Conservation (phyloP, 306 rosid genomes). For the Pyrus communis region DNA sequence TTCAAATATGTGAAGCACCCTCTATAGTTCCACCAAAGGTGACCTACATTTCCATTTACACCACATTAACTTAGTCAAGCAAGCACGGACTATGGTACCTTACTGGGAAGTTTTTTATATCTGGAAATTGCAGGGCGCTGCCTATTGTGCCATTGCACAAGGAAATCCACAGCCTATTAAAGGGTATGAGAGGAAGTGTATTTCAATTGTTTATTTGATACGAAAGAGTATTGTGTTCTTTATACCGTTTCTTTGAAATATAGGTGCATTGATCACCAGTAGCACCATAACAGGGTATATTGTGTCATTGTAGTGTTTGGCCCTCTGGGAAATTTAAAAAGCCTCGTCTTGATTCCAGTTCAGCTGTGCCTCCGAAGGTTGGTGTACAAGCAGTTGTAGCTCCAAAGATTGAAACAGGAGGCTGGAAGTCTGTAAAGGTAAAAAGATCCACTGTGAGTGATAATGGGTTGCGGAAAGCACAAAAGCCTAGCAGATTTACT, state of each 20-base stretch:
- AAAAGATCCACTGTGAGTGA: slow-evolving; percentile 30
- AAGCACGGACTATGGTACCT: slow-evolving; percentile 7
- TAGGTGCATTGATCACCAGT: not conserved
- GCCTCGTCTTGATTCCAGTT: slow-evolving; percentile 40
- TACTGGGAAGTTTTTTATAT: slow-evolving; percentile 2
- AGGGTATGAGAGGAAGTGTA: slow-evolving; percentile 34
- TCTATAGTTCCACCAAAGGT: slow-evolving; percentile 50
- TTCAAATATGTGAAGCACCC: slow-evolving; percentile 28
- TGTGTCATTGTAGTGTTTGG: too few species aligned
- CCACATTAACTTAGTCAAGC: slow-evolving; percentile 1
- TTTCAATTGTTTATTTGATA: not conserved
- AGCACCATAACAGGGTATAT: not conserved
- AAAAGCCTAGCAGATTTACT: slow-evolving; percentile 27
- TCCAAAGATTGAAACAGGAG: slow-evolving; percentile 44
- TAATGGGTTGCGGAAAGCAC: slow-evolving; percentile 31
- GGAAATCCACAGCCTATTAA: slow-evolving; percentile 34
- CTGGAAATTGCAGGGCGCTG: slow-evolving; percentile 45
- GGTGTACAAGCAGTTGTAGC: slow-evolving; percentile 26
- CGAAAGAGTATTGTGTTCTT: not conserved
- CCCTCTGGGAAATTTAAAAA: not conserved
- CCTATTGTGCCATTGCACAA: slow-evolving; percentile 16
- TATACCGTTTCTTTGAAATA: not conserved
- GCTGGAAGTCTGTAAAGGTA: slow-evolving; percentile 65
- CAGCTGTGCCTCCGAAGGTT: slow-evolving; percentile 26
- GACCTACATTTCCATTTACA: slow-evolving; percentile 8